These are phyloP conservation scores for Mycena rosella DNA, from an alignment of 768 basidiomycete species.

Conservation along the genomic window DNA sequence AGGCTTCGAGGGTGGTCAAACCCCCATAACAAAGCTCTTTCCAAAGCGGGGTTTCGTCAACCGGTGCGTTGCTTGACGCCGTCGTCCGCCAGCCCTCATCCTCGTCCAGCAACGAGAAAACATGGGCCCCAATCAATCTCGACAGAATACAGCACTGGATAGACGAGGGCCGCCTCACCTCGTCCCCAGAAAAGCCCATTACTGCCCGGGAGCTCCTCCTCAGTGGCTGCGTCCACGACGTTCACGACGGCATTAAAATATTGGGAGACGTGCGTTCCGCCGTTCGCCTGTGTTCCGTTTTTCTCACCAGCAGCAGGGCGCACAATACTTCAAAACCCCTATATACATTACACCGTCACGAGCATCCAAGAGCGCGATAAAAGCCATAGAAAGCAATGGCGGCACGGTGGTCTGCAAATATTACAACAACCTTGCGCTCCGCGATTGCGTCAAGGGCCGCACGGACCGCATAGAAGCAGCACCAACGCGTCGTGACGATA, in stretches of 20 bases:
- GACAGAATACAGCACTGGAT: constrained; percentile 94
- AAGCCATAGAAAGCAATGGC: constrained; percentile 84
- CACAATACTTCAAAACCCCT: constrained; percentile 72
- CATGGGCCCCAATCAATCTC: constrained; percentile 87
- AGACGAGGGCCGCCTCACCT: constrained; percentile 83
- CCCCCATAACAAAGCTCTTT: constrained; percentile 89
- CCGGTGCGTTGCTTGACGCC: constrained; percentile 66
- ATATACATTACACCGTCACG: constrained; percentile 87
- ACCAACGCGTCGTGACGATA: constrained; percentile 89
- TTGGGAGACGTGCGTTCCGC: constrained; percentile 76
- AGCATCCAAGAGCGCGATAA: constrained; percentile 88
- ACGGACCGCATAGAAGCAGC: constrained; percentile 80
- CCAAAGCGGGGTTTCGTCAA: constrained; percentile 97
- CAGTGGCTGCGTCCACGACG: constrained; percentile 90
- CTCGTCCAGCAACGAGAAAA: constrained; percentile 72
- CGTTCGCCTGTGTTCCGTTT: not conserved
- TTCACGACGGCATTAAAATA: constrained; percentile 92
- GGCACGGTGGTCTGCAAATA: constrained; percentile 92
- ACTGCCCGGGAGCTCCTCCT: constrained; percentile 88
- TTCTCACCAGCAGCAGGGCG: constrained; percentile 61
- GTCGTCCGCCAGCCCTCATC: constrained; percentile 2
- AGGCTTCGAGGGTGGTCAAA: constrained; percentile 98
- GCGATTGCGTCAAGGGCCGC: constrained; percentile 80
- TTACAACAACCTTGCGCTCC: constrained; percentile 88
- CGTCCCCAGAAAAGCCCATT: constrained; percentile 85